Percentiles rank a stretch among this genome's conserved stretches.
Conservation (phyloP, 176 grass and related monocot species). For the Carex parvula region DNA sequence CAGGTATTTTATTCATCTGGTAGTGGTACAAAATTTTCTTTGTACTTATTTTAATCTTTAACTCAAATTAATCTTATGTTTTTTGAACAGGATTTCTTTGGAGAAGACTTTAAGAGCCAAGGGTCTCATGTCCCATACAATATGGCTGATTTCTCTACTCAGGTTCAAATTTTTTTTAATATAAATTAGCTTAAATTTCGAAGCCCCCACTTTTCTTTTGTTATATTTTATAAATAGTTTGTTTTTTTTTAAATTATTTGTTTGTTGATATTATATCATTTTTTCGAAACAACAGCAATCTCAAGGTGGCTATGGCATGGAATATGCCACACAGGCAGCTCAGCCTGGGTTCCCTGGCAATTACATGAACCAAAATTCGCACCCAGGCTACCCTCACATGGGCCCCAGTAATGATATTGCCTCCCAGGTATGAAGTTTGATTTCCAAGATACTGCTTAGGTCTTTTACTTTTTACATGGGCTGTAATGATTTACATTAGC, state of each 20-base stretch:
- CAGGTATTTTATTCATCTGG: conserved; percentile 45
- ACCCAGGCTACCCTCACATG: conserved; percentile 86
- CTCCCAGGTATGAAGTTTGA: conserved; percentile 53
- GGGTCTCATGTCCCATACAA: conserved; percentile 97
- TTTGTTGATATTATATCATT: conserved; percentile 16
- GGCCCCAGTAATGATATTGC: conserved; percentile 64
- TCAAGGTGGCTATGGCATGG: conserved; percentile 92
- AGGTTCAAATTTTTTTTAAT: conserved; percentile 40
- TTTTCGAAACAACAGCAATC: conserved; percentile 51
- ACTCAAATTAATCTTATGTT: conserved; percentile 5
- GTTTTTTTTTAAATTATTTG: neutral
- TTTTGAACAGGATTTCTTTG: conserved; percentile 75
- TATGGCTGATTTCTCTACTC: conserved; percentile 89
- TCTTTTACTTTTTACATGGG: neutral
- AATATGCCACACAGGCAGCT: conserved; percentile 72
- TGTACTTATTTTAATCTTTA: neutral
- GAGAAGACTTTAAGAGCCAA: conserved; percentile 98
- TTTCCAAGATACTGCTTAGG: conserved; percentile 19
- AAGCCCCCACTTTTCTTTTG: neutral
- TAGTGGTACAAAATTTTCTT: conserved; percentile 23
- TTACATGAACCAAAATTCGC: conserved; percentile 90
- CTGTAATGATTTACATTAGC: neutral
- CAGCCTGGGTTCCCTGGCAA: conserved; percentile 76
- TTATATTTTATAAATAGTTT: neutral
- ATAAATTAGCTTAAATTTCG: neutral